Conservation (phyloP, 2,329 filamentous ascomycete genomes). For the Thyridium curvatum region DNA sequence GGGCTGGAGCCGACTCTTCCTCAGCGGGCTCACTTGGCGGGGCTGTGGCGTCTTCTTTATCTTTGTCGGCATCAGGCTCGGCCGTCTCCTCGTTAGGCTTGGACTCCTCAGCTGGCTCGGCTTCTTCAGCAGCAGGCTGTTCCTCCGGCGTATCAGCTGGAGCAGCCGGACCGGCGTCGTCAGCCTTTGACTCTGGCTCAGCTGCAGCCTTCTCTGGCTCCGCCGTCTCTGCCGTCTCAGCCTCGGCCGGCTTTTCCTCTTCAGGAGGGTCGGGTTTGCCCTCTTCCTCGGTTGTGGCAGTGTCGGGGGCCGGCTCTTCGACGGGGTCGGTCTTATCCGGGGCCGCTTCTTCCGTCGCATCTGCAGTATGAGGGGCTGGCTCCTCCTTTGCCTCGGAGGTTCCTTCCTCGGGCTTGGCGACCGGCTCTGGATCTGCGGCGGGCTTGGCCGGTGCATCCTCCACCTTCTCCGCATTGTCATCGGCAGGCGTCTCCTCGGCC, state of each 20-base stretch:
- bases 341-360: not conserved
- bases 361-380: not conserved
- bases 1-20: not conserved
- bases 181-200: slow-evolving; percentile 1
- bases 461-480: too few species aligned
- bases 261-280: not conserved
- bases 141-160: slow-evolving; percentile 3
- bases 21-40: not conserved
- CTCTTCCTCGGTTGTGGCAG: slow-evolving; percentile 1
- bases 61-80: not conserved
- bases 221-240: slow-evolving; percentile 2
- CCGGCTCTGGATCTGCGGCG: too few species aligned
- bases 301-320: slow-evolving; percentile 1
- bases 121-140: not conserved
- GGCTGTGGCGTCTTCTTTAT: not conserved
- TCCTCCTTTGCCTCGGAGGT: slow-evolving; percentile 1
- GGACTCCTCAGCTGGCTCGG: not conserved
- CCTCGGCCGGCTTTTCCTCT: slow-evolving; percentile 1
- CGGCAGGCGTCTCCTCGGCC: too few species aligned
- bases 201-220: not conserved
- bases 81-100: not conserved
- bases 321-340: slow-evolving; percentile 4
- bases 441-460: not conserved
- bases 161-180: not conserved
- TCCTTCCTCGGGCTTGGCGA: not conserved